phyloP scores from a whole-genome alignment of 441 rosid species.

The Populus hybrid region DNA sequence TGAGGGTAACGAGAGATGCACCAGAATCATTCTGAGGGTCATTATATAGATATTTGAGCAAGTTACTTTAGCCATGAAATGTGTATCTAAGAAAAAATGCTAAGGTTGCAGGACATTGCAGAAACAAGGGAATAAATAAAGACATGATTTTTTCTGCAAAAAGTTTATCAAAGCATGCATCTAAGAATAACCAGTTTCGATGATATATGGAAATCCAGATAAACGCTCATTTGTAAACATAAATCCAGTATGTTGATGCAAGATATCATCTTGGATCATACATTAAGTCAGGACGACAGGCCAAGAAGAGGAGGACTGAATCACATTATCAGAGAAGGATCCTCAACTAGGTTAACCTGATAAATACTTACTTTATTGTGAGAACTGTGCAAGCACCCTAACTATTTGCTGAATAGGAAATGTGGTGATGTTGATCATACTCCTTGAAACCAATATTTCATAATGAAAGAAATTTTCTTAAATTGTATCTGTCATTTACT shows the following conservation, averaged over 20 bases:
- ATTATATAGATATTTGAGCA: neutral
- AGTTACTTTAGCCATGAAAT: neutral
- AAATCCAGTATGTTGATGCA: neutral
- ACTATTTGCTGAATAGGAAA: neutral
- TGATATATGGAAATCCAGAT: neutral
- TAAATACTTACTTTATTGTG: neutral
- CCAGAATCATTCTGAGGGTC: neutral
- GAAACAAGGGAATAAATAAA: neutral
- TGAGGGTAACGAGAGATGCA: constrained; percentile 18
- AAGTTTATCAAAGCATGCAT: neutral
- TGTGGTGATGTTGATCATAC: neutral
- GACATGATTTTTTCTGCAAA: neutral
- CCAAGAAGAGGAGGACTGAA: neutral
- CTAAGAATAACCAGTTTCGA: neutral
- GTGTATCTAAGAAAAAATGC: neutral
- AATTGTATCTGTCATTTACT: neutral
- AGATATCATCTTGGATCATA: neutral
- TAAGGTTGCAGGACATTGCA: neutral
- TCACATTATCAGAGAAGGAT: neutral
- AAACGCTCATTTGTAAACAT: neutral
- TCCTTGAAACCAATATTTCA: constrained; percentile 1
- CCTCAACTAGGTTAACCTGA: neutral
- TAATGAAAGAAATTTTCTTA: neutral
- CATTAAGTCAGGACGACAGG: neutral
- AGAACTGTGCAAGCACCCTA: too few relatives aligned